phyloP scores from a whole-genome alignment of 2,329 filamentous ascomycete genomes.

The Neonectria sp. region DNA sequence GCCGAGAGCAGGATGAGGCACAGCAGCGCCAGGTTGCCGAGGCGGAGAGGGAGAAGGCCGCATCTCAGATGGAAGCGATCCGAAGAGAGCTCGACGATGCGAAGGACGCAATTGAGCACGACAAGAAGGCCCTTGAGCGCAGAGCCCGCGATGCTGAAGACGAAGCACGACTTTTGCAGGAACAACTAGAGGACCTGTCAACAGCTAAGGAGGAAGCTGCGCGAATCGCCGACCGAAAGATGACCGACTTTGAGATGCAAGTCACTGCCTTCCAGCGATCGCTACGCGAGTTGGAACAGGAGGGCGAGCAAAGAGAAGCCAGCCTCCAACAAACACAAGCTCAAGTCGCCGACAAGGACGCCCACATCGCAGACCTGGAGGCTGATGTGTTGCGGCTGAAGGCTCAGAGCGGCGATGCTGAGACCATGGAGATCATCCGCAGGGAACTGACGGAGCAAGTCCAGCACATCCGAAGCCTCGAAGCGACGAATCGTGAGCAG shows the following conservation, averaged over 20 bases:
- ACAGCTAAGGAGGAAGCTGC: constrained; percentile 79
- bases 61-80: constrained; percentile 65
- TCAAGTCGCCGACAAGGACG: constrained; percentile 78
- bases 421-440: constrained; percentile 88
- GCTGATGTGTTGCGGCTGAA: constrained; percentile 87
- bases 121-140: constrained; percentile 77
- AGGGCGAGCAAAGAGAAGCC: constrained; percentile 69
- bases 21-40: constrained; percentile 75
- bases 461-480: constrained; percentile 88
- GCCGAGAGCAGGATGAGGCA: constrained; percentile 89
- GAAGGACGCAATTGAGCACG: constrained; percentile 65
- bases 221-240: constrained; percentile 70
- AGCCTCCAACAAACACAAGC: constrained; percentile 74
- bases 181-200: constrained; percentile 83
- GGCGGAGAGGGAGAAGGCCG: constrained; percentile 65
- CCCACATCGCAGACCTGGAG: constrained; percentile 81
- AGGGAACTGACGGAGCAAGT: constrained; percentile 93
- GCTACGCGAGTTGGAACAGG: constrained; percentile 72
- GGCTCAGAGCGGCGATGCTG: constrained; percentile 87
- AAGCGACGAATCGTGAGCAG: constrained; percentile 86
- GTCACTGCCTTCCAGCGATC: constrained; percentile 62
- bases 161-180: constrained; percentile 80
- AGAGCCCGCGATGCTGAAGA: constrained; percentile 80
- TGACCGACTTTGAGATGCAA: constrained; percentile 69
- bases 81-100: constrained; percentile 67